A percentile compares a stretch with the other conserved stretches of the same genome.
phyloP scores from a whole-genome alignment of 2,329 filamentous ascomycete genomes.

The Pestalotiopsis fici region DNA sequence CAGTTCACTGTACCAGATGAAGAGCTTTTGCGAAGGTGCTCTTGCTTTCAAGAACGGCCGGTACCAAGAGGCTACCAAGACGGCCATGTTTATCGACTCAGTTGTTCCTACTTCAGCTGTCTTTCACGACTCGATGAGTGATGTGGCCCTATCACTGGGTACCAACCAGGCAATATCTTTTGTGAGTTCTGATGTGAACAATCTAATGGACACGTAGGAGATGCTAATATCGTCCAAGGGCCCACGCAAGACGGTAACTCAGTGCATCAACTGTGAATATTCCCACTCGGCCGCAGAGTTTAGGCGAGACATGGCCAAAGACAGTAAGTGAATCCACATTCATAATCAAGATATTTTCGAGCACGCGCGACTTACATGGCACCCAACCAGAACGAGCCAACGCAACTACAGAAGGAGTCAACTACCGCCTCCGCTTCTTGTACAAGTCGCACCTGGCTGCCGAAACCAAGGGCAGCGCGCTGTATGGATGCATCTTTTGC shows the following conservation, averaged over 20 bases:
- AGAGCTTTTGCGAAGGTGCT: constrained; percentile 40
- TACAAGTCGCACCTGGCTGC: constrained; percentile 43
- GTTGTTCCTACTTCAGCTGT: neutral
- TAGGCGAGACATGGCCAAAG: constrained; percentile 15
- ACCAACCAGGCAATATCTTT: constrained; percentile 12
- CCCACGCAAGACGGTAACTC: constrained; percentile 16
- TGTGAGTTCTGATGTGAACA: neutral
- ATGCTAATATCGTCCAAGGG: constrained; percentile 5
- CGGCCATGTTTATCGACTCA: neutral
- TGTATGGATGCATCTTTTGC: constrained; percentile 34
- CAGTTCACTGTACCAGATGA: constrained; percentile 35
- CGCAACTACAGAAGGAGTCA: constrained; percentile 28
- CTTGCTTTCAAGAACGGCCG: constrained; percentile 34
- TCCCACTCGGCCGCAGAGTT: constrained; percentile 9
- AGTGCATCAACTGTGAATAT: constrained; percentile 27
- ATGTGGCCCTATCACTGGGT: neutral
- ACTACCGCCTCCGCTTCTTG: constrained; percentile 40
- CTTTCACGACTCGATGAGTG: neutral
- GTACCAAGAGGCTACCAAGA: constrained; percentile 35
- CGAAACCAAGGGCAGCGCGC: constrained; percentile 30
- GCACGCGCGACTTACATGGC: neutral
- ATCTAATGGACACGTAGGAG: neutral
- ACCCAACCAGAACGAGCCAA: neutral
- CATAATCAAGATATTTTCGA: neutral
- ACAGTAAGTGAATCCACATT: constrained; percentile 15